Conservation (phyloP, 805 yeast genomes). For the Wickerhamomyces tratensis region DNA sequence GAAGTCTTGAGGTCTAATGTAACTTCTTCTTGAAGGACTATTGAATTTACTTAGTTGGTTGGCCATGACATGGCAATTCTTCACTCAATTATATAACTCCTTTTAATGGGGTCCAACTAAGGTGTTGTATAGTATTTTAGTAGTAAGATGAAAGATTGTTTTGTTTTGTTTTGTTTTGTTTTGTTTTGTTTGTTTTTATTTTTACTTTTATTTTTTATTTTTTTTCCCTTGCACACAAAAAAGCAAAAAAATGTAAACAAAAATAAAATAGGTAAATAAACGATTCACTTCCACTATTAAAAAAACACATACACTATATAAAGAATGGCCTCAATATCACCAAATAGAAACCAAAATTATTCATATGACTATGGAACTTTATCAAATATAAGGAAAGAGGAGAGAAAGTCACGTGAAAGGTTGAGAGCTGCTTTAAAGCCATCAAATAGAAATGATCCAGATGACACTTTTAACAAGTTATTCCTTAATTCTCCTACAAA, state of each 20-base stretch:
- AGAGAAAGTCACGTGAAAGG: background rate
- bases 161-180: no score
- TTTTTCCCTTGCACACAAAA: no score
- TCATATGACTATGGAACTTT: background rate
- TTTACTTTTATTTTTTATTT: no score
- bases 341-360: background rate
- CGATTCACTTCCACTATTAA: no score
- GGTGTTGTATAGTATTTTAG: no score
- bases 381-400: background rate
- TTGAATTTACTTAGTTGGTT: background rate
- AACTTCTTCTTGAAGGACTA: background rate
- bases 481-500: background rate
- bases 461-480: background rate
- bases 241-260: no score
- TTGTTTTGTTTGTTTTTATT: no score
- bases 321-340: background rate
- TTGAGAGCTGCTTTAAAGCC: background rate
- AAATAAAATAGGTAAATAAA: no score
- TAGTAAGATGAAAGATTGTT: no score
- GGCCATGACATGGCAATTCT: background rate
- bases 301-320: no score
- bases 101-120: background rate
- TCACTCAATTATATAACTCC: conserved; percentile 1
- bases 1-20: background rate
- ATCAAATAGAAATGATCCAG: background rate